These are phyloP conservation scores for Eimeria sp. DNA, from an alignment of 169 alveolate genomes.

Conservation along the genomic window DNA sequence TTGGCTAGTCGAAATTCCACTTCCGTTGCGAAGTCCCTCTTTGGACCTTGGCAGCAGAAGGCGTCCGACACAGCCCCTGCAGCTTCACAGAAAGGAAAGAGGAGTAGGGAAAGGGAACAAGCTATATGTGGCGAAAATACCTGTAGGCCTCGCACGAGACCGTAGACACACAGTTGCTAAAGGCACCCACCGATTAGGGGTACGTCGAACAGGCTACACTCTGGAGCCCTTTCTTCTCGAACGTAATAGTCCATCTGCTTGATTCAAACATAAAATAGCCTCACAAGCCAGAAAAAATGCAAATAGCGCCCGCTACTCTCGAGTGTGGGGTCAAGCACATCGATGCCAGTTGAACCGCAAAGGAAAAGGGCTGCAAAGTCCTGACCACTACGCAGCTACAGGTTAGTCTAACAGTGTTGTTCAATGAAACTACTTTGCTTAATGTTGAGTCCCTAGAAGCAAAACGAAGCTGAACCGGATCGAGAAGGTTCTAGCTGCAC, in stretches of 20 bases:
- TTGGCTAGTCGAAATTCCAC: constrained; percentile 22
- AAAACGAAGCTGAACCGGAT: background rate
- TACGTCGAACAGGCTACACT: constrained; percentile 19
- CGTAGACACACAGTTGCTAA: constrained; percentile 25
- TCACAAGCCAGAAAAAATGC: background rate
- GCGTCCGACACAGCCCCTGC: constrained; percentile 72
- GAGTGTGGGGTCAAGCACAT: constrained; percentile 66
- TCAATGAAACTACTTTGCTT: background rate
- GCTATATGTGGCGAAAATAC: background rate
- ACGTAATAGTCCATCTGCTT: background rate
- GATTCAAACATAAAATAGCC: background rate
- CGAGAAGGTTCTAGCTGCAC: background rate
- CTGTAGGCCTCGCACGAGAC: background rate
- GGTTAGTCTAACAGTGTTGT: background rate
- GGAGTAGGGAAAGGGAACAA: background rate
- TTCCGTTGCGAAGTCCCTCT: constrained; percentile 54
- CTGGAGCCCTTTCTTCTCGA: constrained; percentile 15
- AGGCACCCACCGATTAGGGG: constrained; percentile 59
- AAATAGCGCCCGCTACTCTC: background rate
- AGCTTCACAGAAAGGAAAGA: background rate
- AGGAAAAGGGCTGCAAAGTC: background rate
- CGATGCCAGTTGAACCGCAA: constrained; percentile 17
- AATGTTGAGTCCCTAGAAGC: background rate
- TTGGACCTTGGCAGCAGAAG: constrained; percentile 60
- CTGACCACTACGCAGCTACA: background rate